Evolutionary conservation across 345 rosid species (phyloP).

Genomic region (Mallotus nudiflorus): DNA sequence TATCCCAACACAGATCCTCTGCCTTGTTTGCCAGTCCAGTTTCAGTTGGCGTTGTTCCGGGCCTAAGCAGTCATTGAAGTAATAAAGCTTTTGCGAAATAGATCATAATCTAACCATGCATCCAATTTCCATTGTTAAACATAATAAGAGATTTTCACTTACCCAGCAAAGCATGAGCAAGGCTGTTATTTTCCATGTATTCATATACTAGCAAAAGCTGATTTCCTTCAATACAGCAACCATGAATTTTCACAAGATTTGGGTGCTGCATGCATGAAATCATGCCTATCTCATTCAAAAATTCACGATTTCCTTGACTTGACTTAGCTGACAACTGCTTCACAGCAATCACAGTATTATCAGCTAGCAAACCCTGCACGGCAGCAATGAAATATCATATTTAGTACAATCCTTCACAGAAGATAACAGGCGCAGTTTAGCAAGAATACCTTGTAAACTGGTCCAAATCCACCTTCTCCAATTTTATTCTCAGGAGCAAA

Average conservation of each 20-base stretch:
- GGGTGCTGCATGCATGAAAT: slow-evolving; percentile 20
- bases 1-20: slow-evolving; percentile 19
- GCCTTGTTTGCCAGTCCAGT: slow-evolving; percentile 18
- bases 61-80: not conserved
- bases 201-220: slow-evolving; percentile 20
- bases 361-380: slow-evolving; percentile 21
- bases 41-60: not conserved
- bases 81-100: too few species aligned
- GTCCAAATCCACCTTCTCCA: slow-evolving; percentile 73
- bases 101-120: not conserved
- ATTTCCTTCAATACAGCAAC: slow-evolving; percentile 19
- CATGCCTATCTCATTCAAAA: slow-evolving; percentile 24
- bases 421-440: not conserved
- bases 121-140: not conserved
- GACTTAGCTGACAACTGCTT: slow-evolving; percentile 26
- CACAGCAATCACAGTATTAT: slow-evolving; percentile 17
- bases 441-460: slow-evolving; percentile 54
- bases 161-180: slow-evolving; percentile 16
- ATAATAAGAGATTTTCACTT: not conserved
- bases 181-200: slow-evolving; percentile 24
- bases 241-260: slow-evolving; percentile 22
- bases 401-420: not conserved
- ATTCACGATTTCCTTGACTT: slow-evolving; percentile 24
- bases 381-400: not conserved
- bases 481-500: slow-evolving; percentile 52